Percentiles rank a stretch among this genome's conserved stretches.
These are phyloP conservation scores for Copromyces sp. DNA, from an alignment of 495 filamentous ascomycete species.

Conservation along the genomic window DNA sequence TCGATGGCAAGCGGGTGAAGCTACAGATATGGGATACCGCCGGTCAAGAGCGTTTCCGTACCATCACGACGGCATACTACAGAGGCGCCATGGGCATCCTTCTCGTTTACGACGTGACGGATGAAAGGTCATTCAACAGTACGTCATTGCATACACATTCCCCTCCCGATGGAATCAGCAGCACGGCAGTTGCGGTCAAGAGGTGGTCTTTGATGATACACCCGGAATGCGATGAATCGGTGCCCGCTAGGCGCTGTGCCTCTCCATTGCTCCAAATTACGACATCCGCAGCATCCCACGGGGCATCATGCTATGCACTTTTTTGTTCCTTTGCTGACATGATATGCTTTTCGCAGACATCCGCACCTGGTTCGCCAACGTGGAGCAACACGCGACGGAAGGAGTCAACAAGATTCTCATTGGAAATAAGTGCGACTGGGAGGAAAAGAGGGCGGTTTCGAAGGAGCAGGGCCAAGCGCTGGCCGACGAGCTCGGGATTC, in stretches of 20 bases:
- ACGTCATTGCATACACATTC: conserved; percentile 25
- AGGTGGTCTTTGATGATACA: background rate
- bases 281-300: background rate
- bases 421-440: conserved; percentile 99
- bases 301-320: background rate
- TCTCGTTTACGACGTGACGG: conserved; percentile 96
- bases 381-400: conserved; percentile 97
- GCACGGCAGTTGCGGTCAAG: background rate
- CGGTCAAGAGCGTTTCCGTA: conserved; percentile 94
- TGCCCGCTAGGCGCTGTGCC: background rate
- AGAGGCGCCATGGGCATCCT: conserved; percentile 97
- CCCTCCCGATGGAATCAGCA: background rate
- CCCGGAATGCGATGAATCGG: background rate
- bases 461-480: conserved; percentile 89
- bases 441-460: conserved; percentile 91
- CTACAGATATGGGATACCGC: conserved; percentile 99
- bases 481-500: conserved; percentile 92
- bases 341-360: conserved; percentile 55
- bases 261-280: background rate
- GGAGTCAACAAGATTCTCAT: conserved; percentile 99
- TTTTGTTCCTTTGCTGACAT: background rate
- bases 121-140: conserved; percentile 97
- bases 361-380: conserved; percentile 97
- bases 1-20: conserved; percentile 97
- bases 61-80: conserved; percentile 98